These are phyloP conservation scores for Blastobotrys persicus DNA, from an alignment of 1,139 yeast genomes.

Conservation along the genomic window DNA sequence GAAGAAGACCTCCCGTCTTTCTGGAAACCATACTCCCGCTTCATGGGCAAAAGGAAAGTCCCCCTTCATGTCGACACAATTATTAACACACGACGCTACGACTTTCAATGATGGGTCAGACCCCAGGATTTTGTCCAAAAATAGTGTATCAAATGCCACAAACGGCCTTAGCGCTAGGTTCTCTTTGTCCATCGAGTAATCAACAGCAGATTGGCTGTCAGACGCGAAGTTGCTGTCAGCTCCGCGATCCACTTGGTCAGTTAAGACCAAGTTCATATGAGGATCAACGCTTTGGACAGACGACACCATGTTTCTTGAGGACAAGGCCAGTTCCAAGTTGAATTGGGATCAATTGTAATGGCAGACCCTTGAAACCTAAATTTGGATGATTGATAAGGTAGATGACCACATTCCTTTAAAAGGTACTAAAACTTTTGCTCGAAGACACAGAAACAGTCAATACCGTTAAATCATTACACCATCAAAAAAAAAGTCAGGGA, in stretches of 20 bases:
- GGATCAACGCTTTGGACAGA: constrained; percentile 1
- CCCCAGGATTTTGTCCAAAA: neutral
- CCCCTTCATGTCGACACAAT: neutral
- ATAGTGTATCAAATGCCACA: constrained; percentile 17
- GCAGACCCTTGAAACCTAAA: too few relatives aligned
- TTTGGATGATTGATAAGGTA: too few relatives aligned
- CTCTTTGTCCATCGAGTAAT: constrained; percentile 4
- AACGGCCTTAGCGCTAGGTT: constrained; percentile 18
- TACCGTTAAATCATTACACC: neutral
- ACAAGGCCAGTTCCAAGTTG: neutral
- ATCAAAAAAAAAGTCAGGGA: neutral
- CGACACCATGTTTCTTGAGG: neutral
- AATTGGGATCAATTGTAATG: too few relatives aligned
- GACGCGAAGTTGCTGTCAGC: neutral
- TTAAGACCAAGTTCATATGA: neutral
- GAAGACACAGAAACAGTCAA: too few relatives aligned
- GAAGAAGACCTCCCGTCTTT: constrained; percentile 26
- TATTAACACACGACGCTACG: constrained; percentile 1
- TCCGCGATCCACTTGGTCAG: neutral
- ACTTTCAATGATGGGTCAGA: constrained; percentile 12
- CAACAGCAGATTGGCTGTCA: neutral
- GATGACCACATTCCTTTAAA: too few relatives aligned
- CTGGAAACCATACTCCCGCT: constrained; percentile 29
- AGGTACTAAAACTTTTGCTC: too few relatives aligned
- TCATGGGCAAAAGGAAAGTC: constrained; percentile 27